phyloP scores from a whole-genome alignment of 208 protist genomes.

The Crithidia fasciculata region DNA sequence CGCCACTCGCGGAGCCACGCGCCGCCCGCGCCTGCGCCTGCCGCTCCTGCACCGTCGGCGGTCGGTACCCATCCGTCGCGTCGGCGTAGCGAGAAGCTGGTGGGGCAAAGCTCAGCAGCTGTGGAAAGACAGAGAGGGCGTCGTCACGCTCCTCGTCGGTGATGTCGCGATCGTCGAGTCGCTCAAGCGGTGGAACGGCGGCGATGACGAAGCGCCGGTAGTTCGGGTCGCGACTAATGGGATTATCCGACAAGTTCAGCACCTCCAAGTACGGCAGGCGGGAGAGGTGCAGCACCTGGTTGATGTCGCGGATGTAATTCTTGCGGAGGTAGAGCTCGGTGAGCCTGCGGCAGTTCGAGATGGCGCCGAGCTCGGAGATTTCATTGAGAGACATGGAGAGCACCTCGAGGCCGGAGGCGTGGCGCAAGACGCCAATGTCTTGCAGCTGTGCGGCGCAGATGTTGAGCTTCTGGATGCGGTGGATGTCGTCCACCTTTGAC shows the following conservation, averaged over 20 bases:
- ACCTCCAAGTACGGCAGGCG: constrained; percentile 69
- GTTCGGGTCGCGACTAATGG: constrained; percentile 83
- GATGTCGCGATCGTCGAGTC: constrained; percentile 80
- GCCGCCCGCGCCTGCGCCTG: constrained; percentile 20
- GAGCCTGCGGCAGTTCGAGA: constrained; percentile 71
- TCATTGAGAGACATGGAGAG: constrained; percentile 90
- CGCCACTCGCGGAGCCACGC: neutral
- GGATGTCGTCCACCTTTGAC: constrained; percentile 81
- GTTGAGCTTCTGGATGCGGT: constrained; percentile 85
- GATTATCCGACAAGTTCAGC: constrained; percentile 86
- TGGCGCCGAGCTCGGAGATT: constrained; percentile 72
- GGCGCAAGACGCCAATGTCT: constrained; percentile 84
- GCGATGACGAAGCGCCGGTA: constrained; percentile 92
- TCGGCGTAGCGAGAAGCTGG: constrained; percentile 78
- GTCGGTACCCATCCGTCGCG: constrained; percentile 36
- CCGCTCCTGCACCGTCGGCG: constrained; percentile 25
- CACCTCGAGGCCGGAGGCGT: constrained; percentile 76
- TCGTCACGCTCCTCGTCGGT: constrained; percentile 65
- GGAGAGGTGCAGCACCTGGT: constrained; percentile 87
- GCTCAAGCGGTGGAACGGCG: constrained; percentile 68
- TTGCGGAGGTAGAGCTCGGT: constrained; percentile 85
- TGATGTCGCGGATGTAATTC: constrained; percentile 87
- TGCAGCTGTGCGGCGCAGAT: constrained; percentile 83
- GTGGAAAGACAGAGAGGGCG: constrained; percentile 76
- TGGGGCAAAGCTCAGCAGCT: constrained; percentile 74